These are phyloP conservation scores for Alloteropsis angusta DNA, from an alignment of 202 grass and related monocot species.

Conservation along the genomic window DNA sequence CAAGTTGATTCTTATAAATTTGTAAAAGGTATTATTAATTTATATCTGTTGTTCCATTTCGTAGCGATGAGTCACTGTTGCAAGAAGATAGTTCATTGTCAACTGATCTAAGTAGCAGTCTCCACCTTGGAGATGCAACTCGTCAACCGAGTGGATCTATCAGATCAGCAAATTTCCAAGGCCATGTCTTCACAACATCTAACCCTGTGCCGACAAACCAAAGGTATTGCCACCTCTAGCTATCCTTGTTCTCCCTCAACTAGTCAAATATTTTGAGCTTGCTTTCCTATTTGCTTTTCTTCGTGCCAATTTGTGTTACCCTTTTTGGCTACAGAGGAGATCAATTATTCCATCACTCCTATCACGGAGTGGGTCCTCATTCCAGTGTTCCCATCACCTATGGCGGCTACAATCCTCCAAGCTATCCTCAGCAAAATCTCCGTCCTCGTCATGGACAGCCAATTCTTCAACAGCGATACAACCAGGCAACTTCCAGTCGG, in stretches of 20 bases:
- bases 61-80: constrained; percentile 83
- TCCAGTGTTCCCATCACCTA: constrained; percentile 32
- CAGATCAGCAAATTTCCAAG: constrained; percentile 46
- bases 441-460: constrained; percentile 42
- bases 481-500: constrained; percentile 37
- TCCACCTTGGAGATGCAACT: constrained; percentile 36
- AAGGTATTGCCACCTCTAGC: constrained; percentile 44
- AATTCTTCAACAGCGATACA: constrained; percentile 40
- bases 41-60: constrained; percentile 21
- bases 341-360: constrained; percentile 31
- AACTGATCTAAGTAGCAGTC: constrained; percentile 49
- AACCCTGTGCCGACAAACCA: constrained; percentile 50
- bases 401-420: constrained; percentile 36
- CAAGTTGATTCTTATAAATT: constrained; percentile 10
- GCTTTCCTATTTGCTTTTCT: neutral
- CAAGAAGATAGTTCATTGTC: constrained; percentile 74
- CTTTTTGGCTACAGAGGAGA: constrained; percentile 50
- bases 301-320: neutral
- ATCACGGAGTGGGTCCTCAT: constrained; percentile 29
- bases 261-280: neutral
- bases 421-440: constrained; percentile 48
- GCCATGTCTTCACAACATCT: constrained; percentile 35
- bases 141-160: constrained; percentile 25
- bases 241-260: neutral
- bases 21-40: constrained; percentile 8